Evolutionary conservation across 225 moss, liverwort and hornwort species (phyloP).

Genomic region (Pseudoscleropodium purum): DNA sequence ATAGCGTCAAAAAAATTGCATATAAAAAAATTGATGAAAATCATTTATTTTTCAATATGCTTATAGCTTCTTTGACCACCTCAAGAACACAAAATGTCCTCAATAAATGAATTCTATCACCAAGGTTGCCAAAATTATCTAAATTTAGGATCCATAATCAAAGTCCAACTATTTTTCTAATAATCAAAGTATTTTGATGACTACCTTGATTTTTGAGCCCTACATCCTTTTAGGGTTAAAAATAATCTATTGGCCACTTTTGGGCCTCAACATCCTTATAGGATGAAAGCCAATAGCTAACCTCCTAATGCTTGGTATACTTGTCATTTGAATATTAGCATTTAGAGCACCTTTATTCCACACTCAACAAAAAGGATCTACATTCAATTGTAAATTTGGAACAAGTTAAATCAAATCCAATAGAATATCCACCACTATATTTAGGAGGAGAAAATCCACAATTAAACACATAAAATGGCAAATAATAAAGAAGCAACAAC

Average conservation of each 20-base stretch:
- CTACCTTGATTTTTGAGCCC: too few species aligned
- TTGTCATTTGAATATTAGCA: background rate
- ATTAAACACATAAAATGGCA: background rate
- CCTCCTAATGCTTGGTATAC: accelerated
- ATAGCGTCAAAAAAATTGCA: too few species aligned
- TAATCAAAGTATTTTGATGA: too few species aligned
- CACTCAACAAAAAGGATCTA: accelerated
- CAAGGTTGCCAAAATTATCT: background rate
- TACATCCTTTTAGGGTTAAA: background rate
- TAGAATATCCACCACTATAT: background rate
- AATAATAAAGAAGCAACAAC: background rate
- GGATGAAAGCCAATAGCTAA: background rate
- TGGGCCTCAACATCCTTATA: background rate
- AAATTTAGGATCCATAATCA: background rate
- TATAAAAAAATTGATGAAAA: too few species aligned
- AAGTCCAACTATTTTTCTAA: too few species aligned
- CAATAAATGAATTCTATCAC: background rate
- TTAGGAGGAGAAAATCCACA: background rate
- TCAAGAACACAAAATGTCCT: background rate
- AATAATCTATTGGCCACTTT: background rate
- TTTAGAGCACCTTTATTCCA: background rate
- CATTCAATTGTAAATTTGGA: accelerated
- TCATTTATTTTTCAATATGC: too few species aligned
- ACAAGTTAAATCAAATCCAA: background rate
- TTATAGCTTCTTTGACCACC: too few species aligned